These are phyloP conservation scores for Piper betle DNA, from an alignment of 164 flowering plant genomes.

Conservation along the genomic window DNA sequence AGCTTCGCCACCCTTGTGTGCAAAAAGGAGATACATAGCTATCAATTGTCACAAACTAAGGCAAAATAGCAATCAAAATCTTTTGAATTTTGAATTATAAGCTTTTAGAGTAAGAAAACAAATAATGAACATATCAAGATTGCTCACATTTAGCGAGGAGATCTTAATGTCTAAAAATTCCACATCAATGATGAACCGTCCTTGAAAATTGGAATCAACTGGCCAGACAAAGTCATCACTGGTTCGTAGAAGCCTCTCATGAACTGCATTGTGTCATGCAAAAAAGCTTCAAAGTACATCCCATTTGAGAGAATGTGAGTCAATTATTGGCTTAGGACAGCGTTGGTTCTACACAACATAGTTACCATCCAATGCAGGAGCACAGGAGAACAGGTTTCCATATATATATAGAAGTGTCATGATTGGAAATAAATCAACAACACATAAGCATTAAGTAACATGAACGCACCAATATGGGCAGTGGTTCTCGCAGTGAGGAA, in stretches of 20 bases:
- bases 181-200: slow-evolving; percentile 75
- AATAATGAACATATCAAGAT: neutral
- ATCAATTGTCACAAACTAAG: too few species aligned
- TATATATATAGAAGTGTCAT: too few species aligned
- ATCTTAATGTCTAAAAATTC: slow-evolving; percentile 85
- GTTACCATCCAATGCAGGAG: too few species aligned
- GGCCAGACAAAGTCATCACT: slow-evolving; percentile 82
- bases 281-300: neutral
- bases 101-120: neutral
- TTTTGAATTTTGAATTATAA: too few species aligned
- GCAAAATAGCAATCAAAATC: neutral
- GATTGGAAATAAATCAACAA: too few species aligned
- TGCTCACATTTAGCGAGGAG: slow-evolving; percentile 46
- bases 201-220: slow-evolving; percentile 54
- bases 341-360: too few species aligned
- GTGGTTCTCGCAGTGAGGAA: too few species aligned
- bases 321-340: too few species aligned
- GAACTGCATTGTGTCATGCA: slow-evolving; percentile 35
- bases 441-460: too few species aligned
- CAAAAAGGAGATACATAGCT: neutral
- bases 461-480: too few species aligned
- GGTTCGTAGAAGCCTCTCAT: slow-evolving; percentile 60
- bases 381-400: too few species aligned
- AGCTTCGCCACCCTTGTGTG: slow-evolving; percentile 55
- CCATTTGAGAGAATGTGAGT: neutral